Conservation (phyloP, 768 basidiomycete genomes). For the Peribolospora kevripleyi region DNA sequence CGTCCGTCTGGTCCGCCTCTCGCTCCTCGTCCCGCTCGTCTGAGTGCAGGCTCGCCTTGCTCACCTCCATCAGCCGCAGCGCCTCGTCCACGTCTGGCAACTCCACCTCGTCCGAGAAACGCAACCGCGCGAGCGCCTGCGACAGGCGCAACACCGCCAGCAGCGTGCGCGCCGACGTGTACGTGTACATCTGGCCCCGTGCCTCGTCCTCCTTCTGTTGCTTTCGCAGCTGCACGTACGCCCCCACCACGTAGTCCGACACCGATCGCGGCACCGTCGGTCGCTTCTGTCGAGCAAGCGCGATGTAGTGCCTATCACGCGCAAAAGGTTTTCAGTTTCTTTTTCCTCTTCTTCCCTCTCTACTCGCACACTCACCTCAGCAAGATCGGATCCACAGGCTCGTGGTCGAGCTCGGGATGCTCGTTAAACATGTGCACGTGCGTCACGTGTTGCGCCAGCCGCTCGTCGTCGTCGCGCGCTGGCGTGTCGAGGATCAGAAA, state of each 20-base stretch:
- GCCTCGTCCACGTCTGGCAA: slow-evolving; percentile 87
- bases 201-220: slow-evolving; percentile 72
- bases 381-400: slow-evolving; percentile 58
- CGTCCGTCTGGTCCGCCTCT: slow-evolving; percentile 49
- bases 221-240: slow-evolving; percentile 86
- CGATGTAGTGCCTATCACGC: slow-evolving; percentile 63
- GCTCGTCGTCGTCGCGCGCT: slow-evolving; percentile 76
- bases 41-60: slow-evolving; percentile 59
- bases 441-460: slow-evolving; percentile 88
- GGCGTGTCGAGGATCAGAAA: slow-evolving; percentile 96
- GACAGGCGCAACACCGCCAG: slow-evolving; percentile 82
- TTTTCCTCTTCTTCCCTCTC: background rate
- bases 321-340: too few relatives aligned
- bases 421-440: slow-evolving; percentile 90
- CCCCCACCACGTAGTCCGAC: slow-evolving; percentile 78
- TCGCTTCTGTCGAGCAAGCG: slow-evolving; percentile 59
- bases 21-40: slow-evolving; percentile 42
- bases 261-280: slow-evolving; percentile 74
- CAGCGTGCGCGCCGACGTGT: slow-evolving; percentile 86
- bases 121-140: slow-evolving; percentile 78
- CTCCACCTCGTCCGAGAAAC: slow-evolving; percentile 56
- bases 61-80: slow-evolving; percentile 83
- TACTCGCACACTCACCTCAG: slow-evolving; percentile 40
- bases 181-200: slow-evolving; percentile 67
- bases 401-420: slow-evolving; percentile 63